Percentiles rank a stretch among this genome's conserved stretches.
Conservation (phyloP, 2,329 filamentous ascomycete species). For the Thielaviopsis cerberus region DNA sequence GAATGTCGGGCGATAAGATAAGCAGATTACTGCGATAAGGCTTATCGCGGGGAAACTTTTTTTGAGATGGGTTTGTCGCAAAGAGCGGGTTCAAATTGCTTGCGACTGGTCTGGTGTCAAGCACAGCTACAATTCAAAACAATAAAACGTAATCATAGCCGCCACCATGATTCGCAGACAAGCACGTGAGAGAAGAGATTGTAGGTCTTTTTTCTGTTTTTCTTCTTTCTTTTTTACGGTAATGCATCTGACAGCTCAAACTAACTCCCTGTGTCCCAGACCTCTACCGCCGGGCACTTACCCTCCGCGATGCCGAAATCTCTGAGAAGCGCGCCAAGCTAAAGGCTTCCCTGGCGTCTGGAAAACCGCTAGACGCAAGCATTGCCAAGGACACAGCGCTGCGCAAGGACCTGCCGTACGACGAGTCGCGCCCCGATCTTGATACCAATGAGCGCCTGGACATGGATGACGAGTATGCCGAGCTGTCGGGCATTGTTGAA, state of each 20-base stretch:
- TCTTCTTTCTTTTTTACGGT: not conserved
- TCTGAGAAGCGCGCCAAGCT: slow-evolving; percentile 79
- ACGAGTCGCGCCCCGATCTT: slow-evolving; percentile 59
- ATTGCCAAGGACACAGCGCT: slow-evolving; percentile 76
- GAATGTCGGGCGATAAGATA: not conserved
- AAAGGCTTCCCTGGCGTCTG: slow-evolving; percentile 69
- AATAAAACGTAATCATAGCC: not conserved
- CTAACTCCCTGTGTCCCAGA: slow-evolving; percentile 20
- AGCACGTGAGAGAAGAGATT: slow-evolving; percentile 25
- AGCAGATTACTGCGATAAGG: not conserved
- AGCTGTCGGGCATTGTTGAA: slow-evolving; percentile 79
- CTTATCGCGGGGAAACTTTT: slow-evolving; percentile 12
- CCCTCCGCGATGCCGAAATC: slow-evolving; percentile 78
- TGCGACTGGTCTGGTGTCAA: no score
- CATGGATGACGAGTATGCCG: slow-evolving; percentile 75
- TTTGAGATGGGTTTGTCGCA: slow-evolving; percentile 3
- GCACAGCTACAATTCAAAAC: not conserved
- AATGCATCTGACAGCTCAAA: not conserved
- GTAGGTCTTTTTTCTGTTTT: slow-evolving; percentile 11
- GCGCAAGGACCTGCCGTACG: slow-evolving; percentile 79
- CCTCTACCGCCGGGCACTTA: slow-evolving; percentile 74
- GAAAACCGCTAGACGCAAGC: slow-evolving; percentile 62
- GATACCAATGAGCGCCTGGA: slow-evolving; percentile 51
- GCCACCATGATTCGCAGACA: slow-evolving; percentile 19
- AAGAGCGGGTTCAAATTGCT: not conserved